Base-by-base conservation (phyloP, 2,329 filamentous ascomycete species). In the Lasiodiplodia gonubiensis region DNA sequence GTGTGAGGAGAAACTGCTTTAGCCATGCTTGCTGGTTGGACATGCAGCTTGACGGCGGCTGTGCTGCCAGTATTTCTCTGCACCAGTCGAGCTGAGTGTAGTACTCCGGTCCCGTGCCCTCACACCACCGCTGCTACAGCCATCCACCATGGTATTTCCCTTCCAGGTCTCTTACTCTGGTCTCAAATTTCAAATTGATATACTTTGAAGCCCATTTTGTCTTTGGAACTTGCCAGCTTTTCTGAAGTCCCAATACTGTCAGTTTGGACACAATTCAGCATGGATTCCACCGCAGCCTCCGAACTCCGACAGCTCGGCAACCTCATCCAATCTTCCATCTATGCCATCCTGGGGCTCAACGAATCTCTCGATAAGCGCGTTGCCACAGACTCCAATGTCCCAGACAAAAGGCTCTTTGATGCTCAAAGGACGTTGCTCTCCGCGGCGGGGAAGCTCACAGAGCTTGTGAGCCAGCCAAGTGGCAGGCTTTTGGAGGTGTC, bases 391-490 rank as follows among this genome's bases (percentile, higher is more conserved):
- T 10, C 30, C 7, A 33, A 59, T 2, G 21, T 59, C 25, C 54
- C 54, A 16, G 70, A 66, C 11, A 69, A 69, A 39, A 64, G 65
- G 5, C 68, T 78, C n/a, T 78, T 75, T 61, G 73, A 80, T 51
- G 76, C 75, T 7, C 76, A 78, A 65, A 70, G 75, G 25, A 74
- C 72, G 3, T 69, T 80, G 10, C 68, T 78, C 3, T 72, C 76
- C 6, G 72, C 76, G 3, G 72, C 76, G 8, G 78, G 78, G 2
- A 73, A 71, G 64, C 69, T 80, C 23, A 77, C 74, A 0, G 77
- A 79, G 68, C 70, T 79, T 2, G 73, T 78, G 21, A 72, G 72
- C 57, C 73, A 79, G 53, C 78, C 78, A 5, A 71, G 71, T 30
- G 68, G 65, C 23, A 71, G 78, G 11, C 64, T 80, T 3, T 66